Base-by-base conservation (phyloP, 768 basidiomycete species). In the Macrolepiota dolichaula region DNA sequence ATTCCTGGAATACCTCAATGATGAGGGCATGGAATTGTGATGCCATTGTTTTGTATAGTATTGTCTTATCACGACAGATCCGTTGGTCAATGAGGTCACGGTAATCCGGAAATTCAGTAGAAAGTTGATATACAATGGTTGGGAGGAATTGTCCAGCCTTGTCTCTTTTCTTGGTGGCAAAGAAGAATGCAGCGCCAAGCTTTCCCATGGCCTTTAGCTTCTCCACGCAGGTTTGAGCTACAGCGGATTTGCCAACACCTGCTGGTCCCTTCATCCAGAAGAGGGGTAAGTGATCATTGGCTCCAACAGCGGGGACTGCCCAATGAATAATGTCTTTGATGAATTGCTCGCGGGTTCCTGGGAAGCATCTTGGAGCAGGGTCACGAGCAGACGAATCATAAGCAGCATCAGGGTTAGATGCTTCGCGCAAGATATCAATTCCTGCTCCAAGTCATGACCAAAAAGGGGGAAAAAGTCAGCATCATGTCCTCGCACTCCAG, bases 181-280 rank as follows among this genome's bases (percentile, higher is more conserved):
- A 61, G 32, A 61, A 61, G 22, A 61, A 61, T 27, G 42, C 55
- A 3, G 42, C 60, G 25, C 60, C 52, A 12, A 55, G 60, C 11
- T 40, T n/a, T 11, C 53, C 17, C 25, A n/a, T n/a, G 11, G 19
- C 24, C 24, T 49, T 22, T 19, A 49, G 46, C 36, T n/a, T 27
- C 12, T 35, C 25, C 25, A 22, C 54, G 15, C 54, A 50, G 3
- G 60, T 61, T 35, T 55, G 51, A 35, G 51, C 36, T 3, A 37
- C 13, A 5, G 51, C 51, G 12, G 51, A 17, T 12, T 37, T 53
- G 3, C 51, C 36, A 11, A 38, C 51, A n/a, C 51, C 51, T 4
- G 51, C 51, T 35, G 29, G 51, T 2, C 36, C 51, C 11, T 12
- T 37, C 24, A 49, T 49, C 46, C 46, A 49, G 22, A 11, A 25